Conservation (phyloP, 73 alveolate species). For the Paramecium bursaria region DNA sequence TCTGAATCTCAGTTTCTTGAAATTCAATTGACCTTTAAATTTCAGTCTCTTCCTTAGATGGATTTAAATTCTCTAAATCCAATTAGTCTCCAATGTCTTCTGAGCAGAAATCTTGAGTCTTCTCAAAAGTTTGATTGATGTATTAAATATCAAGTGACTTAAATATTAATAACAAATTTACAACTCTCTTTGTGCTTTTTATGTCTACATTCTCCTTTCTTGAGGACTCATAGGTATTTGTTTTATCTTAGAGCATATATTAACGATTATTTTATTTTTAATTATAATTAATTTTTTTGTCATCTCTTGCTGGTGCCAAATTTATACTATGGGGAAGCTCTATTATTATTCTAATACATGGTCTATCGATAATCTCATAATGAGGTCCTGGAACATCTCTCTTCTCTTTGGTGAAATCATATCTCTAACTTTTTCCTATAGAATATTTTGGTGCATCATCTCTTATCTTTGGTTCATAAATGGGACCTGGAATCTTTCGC, state of each 20-base stretch:
- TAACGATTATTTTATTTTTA: constrained; percentile 27
- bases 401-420: constrained; percentile 46
- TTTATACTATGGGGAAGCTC: constrained; percentile 21
- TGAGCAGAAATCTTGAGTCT: background rate
- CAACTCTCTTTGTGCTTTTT: background rate
- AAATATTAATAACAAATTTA: no score
- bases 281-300: no score
- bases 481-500: constrained; percentile 37
- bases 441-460: constrained; percentile 10
- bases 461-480: background rate
- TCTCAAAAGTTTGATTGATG: background rate
- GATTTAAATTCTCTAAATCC: background rate
- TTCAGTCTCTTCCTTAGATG: constrained; percentile 41
- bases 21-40: constrained; percentile 17
- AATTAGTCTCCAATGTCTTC: background rate
- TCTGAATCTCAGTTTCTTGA: constrained; percentile 28
- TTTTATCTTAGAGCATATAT: constrained; percentile 23
- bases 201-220: background rate
- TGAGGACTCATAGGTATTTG: constrained; percentile 5
- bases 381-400: constrained; percentile 44
- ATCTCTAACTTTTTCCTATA: constrained; percentile 12
- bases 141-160: constrained; percentile 40
- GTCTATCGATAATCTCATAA: constrained; percentile 1
- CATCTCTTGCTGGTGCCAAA: background rate
- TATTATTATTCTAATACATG: background rate